phyloP scores from a whole-genome alignment of 2,329 filamentous ascomycete genomes.

The Diaporthe vaccinii region DNA sequence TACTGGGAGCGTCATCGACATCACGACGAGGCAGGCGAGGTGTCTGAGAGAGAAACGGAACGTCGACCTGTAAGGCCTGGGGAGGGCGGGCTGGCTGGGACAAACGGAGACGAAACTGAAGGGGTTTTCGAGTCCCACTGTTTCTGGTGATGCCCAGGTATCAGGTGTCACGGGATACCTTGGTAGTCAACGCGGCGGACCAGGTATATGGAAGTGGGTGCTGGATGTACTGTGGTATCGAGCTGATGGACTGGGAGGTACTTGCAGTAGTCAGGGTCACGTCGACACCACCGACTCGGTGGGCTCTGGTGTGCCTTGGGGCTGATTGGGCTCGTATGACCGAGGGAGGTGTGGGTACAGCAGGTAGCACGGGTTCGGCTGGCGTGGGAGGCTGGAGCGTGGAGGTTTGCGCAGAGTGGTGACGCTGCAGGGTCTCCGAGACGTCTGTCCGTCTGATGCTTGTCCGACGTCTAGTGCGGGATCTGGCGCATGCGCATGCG shows the following conservation, averaged over 20 bases:
- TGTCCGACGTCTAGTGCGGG: conserved; percentile 19
- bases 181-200: conserved; percentile 8
- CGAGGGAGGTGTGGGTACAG: conserved; percentile 25
- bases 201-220: background rate
- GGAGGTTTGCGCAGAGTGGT: conserved; percentile 2
- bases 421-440: conserved; percentile 25
- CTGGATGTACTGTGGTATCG: conserved; percentile 24
- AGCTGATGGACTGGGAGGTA: conserved; percentile 16
- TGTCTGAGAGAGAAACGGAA: conserved; percentile 33
- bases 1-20: conserved; percentile 32
- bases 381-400: conserved; percentile 3
- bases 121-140: conserved; percentile 32
- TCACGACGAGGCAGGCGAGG: conserved; percentile 5
- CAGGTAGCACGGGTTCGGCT: conserved; percentile 17
- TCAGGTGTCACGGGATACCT: conserved; percentile 28
- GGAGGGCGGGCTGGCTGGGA: background rate
- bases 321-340: conserved; percentile 9
- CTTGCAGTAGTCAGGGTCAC: conserved; percentile 29
- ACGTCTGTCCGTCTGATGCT: conserved; percentile 17
- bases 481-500: conserved; percentile 17
- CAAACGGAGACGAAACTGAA: conserved; percentile 42
- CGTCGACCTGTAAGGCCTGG: background rate
- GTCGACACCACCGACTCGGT: conserved; percentile 11
- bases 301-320: background rate
- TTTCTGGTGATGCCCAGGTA: conserved; percentile 28